Evolutionary conservation across 495 filamentous ascomycete genomes (phyloP), one percentile per base, ranked within the genome.

Genomic region (Penicillium waksmanii): DNA sequence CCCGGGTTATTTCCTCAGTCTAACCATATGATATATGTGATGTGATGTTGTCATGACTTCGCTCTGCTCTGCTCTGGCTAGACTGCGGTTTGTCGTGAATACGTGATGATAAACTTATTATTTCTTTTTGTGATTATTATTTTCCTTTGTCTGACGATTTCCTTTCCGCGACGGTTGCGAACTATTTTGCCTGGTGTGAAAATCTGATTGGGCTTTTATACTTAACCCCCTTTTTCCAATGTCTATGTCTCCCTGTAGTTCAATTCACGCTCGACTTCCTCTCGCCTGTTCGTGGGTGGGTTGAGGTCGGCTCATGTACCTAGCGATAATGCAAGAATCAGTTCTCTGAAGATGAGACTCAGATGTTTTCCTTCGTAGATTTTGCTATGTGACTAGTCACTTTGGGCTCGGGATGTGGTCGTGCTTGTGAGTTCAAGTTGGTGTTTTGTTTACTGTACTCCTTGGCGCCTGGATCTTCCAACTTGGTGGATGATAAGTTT

Each of bases 131-230:
- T 57, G 47, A 50, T 56, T 52, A 56, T 48, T 48, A 48, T 10
- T 67, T 67, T 67, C 64, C 55, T 67, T 58, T 66, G 64, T 67
- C 35, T 67, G 44, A 64, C 48, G 64, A 67, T 64, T 51, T 61
- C 33, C 44, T 57, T 35, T 31, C 27, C 27, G 27, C 27, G 56
- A 61, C 55, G 61, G 58, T 55, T 64, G 59, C 53, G 57, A 60
- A 47, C 44, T 53, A 47, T 55, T 59, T 53, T 40, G 31, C 27
- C 53, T 35, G 46, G 46, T 25, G 46, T 66, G 56, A 66, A 63
- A 63, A 65, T 42, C 25, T 61, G 38, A 65, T 55, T 51, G 50
- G 36, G 21, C 48, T 53, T 23, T 57, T 12, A 18, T 3, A 9
- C 15, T 48, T 48, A 25, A 19, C 23, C 17, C 18, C 18, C 17